Conservation (phyloP, 2,329 filamentous ascomycete genomes). For the Apiospora malaysiana region DNA sequence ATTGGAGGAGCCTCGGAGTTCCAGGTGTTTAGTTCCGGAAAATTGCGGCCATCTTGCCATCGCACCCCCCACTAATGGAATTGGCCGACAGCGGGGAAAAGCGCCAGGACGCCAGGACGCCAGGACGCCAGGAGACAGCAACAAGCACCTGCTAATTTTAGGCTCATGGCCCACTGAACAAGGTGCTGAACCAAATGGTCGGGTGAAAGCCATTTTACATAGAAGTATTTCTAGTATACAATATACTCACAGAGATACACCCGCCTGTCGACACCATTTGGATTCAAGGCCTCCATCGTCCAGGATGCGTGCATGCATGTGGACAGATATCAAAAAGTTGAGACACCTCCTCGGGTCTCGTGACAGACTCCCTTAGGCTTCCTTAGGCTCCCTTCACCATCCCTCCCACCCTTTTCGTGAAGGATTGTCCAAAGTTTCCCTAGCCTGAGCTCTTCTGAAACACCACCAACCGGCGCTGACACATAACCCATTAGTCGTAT, state of each 20-base stretch:
- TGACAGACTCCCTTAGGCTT: neutral
- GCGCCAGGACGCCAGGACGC: no score
- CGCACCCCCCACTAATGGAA: neutral
- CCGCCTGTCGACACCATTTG: no score
- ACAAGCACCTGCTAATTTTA: neutral
- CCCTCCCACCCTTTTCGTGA: neutral
- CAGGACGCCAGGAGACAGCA: no score
- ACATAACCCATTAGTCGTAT: constrained; percentile 10
- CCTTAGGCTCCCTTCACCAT: neutral
- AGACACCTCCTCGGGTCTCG: neutral
- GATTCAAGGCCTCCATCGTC: no score
- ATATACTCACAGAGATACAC: neutral
- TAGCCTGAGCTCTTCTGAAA: constrained; percentile 6
- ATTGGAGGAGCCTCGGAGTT: neutral
- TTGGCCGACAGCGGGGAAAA: neutral
- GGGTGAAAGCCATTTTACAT: neutral
- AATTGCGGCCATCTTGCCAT: neutral
- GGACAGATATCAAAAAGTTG: neutral
- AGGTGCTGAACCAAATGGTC: neutral
- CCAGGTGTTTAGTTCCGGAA: constrained; percentile 8
- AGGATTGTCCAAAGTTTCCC: constrained; percentile 14
- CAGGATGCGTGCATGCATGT: neutral
- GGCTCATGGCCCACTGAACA: constrained; percentile 12
- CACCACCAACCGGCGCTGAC: constrained; percentile 14
- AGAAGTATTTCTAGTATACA: neutral